A percentile compares a stretch with the other conserved stretches of the same genome.
Evolutionary conservation across 1,139 yeast species (phyloP).

Genomic region (Suhomyces kunorum): DNA sequence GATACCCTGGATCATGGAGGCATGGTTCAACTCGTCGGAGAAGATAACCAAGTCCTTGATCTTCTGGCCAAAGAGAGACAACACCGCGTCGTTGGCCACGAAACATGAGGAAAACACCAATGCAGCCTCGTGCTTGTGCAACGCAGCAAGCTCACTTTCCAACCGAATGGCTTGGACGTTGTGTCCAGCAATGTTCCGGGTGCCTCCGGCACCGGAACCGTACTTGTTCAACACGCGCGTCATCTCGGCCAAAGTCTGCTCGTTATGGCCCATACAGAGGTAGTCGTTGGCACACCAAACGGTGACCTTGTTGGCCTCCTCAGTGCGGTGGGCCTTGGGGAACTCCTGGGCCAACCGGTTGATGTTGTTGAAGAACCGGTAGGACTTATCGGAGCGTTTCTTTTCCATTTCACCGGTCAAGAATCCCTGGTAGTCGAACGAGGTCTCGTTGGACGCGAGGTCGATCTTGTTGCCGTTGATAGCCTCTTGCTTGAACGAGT

Average conservation of each 20-base stretch:
- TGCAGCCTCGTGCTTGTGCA: constrained; percentile 95
- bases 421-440: constrained; percentile 67
- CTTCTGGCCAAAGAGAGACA: constrained; percentile 87
- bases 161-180: constrained; percentile 82
- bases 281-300: constrained; percentile 99
- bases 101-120: constrained; percentile 93
- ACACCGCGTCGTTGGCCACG: constrained; percentile 96
- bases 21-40: constrained; percentile 92
- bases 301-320: constrained; percentile 80
- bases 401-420: constrained; percentile 62
- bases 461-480: constrained; percentile 34
- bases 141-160: constrained; percentile 83
- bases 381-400: constrained; percentile 86
- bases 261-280: constrained; percentile 89
- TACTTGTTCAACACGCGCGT: constrained; percentile 78
- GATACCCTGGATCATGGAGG: constrained; percentile 96
- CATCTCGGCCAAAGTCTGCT: constrained; percentile 72
- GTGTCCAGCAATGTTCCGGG: constrained; percentile 98
- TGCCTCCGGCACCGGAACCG: constrained; percentile 99
- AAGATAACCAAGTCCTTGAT: constrained; percentile 87
- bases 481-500: constrained; percentile 33
- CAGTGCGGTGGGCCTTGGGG: constrained; percentile 84
- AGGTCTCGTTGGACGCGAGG: constrained; percentile 39
- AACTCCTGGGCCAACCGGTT: constrained; percentile 92
- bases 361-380: constrained; percentile 94